Conservation (phyloP, 192 early-diverging fungal species). For the Entomortierella chlamydospora region DNA sequence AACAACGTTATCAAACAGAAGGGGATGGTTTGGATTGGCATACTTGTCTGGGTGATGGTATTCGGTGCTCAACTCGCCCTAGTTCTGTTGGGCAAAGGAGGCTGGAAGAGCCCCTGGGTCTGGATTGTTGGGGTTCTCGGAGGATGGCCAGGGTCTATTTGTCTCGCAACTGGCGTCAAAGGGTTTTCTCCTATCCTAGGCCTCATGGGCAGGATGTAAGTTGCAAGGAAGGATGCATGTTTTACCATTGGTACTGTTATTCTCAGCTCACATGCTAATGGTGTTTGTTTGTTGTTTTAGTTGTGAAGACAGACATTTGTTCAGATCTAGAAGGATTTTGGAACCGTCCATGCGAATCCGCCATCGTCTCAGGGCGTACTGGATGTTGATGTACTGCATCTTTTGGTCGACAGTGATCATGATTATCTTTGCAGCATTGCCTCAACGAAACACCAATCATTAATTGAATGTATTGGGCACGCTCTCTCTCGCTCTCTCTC, state of each 20-base stretch:
- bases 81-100: slow-evolving; percentile 22
- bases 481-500: not conserved
- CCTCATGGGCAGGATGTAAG: slow-evolving; percentile 39
- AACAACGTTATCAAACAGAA: slow-evolving; percentile 19
- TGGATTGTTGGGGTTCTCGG: slow-evolving; percentile 36
- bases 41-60: slow-evolving; percentile 16
- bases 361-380: slow-evolving; percentile 22
- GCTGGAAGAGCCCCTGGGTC: slow-evolving; percentile 44
- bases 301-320: slow-evolving; percentile 41
- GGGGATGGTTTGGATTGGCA: slow-evolving; percentile 38
- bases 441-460: slow-evolving; percentile 4
- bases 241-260: not conserved
- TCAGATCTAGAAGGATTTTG: slow-evolving; percentile 22
- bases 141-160: slow-evolving; percentile 31
- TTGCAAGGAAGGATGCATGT: too few relatives aligned
- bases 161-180: slow-evolving; percentile 27
- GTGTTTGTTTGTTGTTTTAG: too few relatives aligned
- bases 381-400: slow-evolving; percentile 44
- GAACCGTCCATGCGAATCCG: slow-evolving; percentile 43
- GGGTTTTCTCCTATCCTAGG: slow-evolving; percentile 41
- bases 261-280: too few relatives aligned
- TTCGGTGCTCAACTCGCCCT: slow-evolving; percentile 18
- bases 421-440: slow-evolving; percentile 48
- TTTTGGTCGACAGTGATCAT: slow-evolving; percentile 46
- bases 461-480: not conserved